phyloP scores from a whole-genome alignment of 2,329 filamentous ascomycete species.

The Colletotrichum simmondsii region DNA sequence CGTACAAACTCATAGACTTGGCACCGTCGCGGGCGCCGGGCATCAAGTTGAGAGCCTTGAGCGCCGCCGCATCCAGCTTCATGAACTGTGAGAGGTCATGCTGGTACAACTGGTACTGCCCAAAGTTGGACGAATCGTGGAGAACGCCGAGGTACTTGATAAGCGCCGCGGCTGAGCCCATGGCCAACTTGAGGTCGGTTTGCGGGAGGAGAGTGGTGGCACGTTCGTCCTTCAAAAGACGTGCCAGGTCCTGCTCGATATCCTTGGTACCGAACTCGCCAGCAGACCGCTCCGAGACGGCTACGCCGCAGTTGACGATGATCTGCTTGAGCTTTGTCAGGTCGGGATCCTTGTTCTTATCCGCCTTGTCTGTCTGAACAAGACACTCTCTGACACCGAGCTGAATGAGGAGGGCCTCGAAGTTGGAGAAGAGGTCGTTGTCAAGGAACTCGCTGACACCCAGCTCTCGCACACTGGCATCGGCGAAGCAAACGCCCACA shows the following conservation, averaged over 20 bases:
- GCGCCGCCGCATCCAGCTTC: constrained; percentile 94
- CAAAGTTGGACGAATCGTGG: constrained; percentile 93
- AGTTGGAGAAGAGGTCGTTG: constrained; percentile 98
- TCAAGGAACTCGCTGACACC: constrained; percentile 99
- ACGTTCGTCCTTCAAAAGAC: constrained; percentile 87
- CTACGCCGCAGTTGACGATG: constrained; percentile 91
- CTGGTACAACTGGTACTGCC: constrained; percentile 96
- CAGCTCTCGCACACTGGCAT: constrained; percentile 94
- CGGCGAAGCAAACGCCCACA: constrained; percentile 96
- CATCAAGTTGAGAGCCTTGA: constrained; percentile 97
- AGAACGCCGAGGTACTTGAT: constrained; percentile 95
- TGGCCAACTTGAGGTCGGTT: constrained; percentile 92
- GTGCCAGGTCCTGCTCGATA: constrained; percentile 93
- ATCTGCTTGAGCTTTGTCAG: constrained; percentile 88
- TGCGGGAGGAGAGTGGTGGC: constrained; percentile 83
- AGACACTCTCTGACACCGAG: constrained; percentile 95
- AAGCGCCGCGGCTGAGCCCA: constrained; percentile 92
- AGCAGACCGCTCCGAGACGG: constrained; percentile 81
- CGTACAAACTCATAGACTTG: constrained; percentile 98
- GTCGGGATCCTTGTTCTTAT: constrained; percentile 90
- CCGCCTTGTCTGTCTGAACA: constrained; percentile 79
- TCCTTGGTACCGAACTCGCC: constrained; percentile 88
- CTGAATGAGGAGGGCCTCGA: constrained; percentile 95
- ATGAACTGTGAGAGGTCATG: constrained; percentile 97
- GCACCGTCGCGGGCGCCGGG: constrained; percentile 92